phyloP scores from a whole-genome alignment of 1,139 yeast species.

The Lodderomyces theae region DNA sequence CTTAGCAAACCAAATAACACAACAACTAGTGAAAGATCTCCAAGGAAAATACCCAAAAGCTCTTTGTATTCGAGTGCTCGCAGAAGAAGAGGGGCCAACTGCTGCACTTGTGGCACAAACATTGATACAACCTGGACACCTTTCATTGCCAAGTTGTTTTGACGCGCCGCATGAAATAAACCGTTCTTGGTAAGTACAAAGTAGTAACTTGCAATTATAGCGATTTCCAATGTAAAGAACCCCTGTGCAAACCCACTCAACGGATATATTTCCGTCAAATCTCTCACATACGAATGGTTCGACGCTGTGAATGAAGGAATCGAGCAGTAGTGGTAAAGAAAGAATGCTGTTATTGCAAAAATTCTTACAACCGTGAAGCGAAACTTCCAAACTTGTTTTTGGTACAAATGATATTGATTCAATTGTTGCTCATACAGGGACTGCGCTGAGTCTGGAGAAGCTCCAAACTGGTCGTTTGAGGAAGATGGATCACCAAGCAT shows the following conservation, averaged over 20 bases:
- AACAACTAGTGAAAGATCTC: slow-evolving; percentile 38
- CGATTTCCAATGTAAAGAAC: slow-evolving; percentile 35
- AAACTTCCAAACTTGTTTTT: slow-evolving; percentile 32
- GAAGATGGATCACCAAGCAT: slow-evolving; percentile 19
- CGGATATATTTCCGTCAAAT: slow-evolving; percentile 7
- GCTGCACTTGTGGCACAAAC: slow-evolving; percentile 36
- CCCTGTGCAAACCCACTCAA: slow-evolving; percentile 25
- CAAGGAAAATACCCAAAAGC: slow-evolving; percentile 34
- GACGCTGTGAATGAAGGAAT: slow-evolving; percentile 29
- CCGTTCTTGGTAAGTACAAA: slow-evolving; percentile 26
- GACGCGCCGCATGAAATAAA: slow-evolving; percentile 18
- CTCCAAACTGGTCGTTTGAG: slow-evolving; percentile 10
- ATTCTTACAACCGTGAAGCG: slow-evolving; percentile 33
- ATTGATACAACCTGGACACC: slow-evolving; percentile 32
- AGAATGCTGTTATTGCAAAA: slow-evolving; percentile 27
- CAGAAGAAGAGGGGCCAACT: slow-evolving; percentile 28
- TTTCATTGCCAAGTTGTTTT: slow-evolving; percentile 29
- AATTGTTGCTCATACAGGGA: slow-evolving; percentile 29
- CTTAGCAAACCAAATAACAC: slow-evolving; percentile 42
- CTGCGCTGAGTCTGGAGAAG: slow-evolving; percentile 7
- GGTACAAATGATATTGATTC: slow-evolving; percentile 30
- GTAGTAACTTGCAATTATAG: slow-evolving; percentile 35
- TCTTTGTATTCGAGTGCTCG: slow-evolving; percentile 39
- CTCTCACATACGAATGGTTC: slow-evolving; percentile 29
- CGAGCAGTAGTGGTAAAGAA: slow-evolving; percentile 32